These are phyloP conservation scores for Saksenaea oblongispora DNA, from an alignment of 371 early-diverging fungal species.

Conservation along the genomic window DNA sequence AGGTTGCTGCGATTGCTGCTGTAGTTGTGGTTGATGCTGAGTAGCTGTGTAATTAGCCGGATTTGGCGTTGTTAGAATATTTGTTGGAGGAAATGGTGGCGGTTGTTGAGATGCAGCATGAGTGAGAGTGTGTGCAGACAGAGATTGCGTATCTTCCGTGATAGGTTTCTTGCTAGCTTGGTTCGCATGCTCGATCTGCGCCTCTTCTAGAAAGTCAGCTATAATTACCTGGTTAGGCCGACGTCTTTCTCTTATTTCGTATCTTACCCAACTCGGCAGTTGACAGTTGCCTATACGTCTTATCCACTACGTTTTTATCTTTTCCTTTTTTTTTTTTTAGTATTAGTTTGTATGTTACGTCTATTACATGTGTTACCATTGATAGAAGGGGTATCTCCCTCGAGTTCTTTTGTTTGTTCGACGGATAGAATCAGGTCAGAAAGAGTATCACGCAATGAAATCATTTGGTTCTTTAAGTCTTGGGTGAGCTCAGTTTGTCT, in stretches of 20 bases:
- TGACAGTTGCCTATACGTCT: slow-evolving; percentile 19
- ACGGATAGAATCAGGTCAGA: not conserved
- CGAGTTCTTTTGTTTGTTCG: not conserved
- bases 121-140: not conserved
- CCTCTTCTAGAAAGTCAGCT: slow-evolving; percentile 18
- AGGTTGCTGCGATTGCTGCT: not conserved
- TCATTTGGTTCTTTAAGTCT: slow-evolving; percentile 2
- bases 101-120: not conserved
- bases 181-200: not conserved
- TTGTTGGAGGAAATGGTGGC: not conserved
- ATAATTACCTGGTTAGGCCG: not conserved
- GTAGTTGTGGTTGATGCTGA: slow-evolving; percentile 10
- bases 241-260: not conserved
- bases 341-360: too few species aligned
- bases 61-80: not conserved
- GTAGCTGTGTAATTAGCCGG: not conserved
- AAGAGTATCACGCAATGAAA: slow-evolving; percentile 8
- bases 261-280: slow-evolving; percentile 22
- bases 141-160: not conserved
- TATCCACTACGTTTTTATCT: slow-evolving; percentile 9
- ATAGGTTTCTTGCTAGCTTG: not conserved
- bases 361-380: not conserved
- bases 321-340: too few species aligned
- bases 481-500: slow-evolving; percentile 1
- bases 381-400: not conserved